Conservation (phyloP, 768 basidiomycete genomes). For the Kwoniella mangroviensis region DNA sequence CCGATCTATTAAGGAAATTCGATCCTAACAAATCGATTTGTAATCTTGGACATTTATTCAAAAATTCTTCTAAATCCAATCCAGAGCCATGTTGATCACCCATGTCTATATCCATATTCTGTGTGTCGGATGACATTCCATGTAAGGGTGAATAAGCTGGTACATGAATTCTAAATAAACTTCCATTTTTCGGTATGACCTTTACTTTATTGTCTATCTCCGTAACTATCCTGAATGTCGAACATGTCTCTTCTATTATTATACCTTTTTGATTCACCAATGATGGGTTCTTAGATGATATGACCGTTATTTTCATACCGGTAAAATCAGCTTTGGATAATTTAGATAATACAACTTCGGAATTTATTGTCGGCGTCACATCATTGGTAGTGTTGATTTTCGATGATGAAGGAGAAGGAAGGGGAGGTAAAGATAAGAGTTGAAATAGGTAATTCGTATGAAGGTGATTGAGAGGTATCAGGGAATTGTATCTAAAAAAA, state of each 20-base stretch:
- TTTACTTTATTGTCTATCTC: conserved; percentile 21
- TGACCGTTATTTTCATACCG: conserved; percentile 34
- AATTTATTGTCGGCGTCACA: conserved; percentile 8
- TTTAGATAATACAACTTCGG: conserved; percentile 42
- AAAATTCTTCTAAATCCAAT: conserved; percentile 27
- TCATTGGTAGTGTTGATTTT: neutral
- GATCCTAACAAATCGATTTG: conserved; percentile 48
- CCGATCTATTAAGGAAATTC: conserved; percentile 42
- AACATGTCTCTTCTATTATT: conserved; percentile 53
- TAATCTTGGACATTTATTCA: conserved; percentile 35
- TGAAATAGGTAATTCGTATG: conserved; percentile 44
- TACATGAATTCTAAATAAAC: conserved; percentile 44
- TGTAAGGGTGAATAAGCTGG: conserved; percentile 47
- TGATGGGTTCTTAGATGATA: conserved; percentile 36
- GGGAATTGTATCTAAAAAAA: conserved; percentile 40
- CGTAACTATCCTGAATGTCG: conserved; percentile 52
- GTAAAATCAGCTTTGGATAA: conserved; percentile 56
- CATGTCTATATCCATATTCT: conserved; percentile 5
- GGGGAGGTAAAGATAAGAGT: conserved; percentile 35
- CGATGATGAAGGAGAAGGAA: neutral
- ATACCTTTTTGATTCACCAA: conserved; percentile 44
- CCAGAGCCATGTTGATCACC: neutral
- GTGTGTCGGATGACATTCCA: neutral
- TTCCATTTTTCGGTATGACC: conserved; percentile 52
- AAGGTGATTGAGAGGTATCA: conserved; percentile 48